A percentile compares a stretch with the other conserved stretches of the same genome.
Evolutionary conservation across 768 basidiomycete species (phyloP).

Genomic region (Inosperma sp.): DNA sequence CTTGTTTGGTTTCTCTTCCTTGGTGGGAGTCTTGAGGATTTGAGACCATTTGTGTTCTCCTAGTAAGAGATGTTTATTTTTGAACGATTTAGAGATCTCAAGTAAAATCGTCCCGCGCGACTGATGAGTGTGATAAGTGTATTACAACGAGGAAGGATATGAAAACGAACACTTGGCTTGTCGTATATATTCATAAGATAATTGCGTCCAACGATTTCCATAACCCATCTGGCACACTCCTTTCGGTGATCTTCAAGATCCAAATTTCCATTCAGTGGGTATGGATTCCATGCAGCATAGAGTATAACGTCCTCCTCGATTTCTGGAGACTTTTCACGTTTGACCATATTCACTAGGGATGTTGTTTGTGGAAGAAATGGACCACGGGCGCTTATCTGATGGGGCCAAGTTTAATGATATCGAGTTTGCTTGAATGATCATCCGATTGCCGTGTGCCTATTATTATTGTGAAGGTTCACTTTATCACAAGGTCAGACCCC

Average conservation of each 20-base stretch:
- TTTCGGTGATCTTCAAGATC: constrained; percentile 37
- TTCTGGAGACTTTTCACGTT: constrained; percentile 37
- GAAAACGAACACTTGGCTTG: constrained; percentile 41
- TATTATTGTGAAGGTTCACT: too few species aligned
- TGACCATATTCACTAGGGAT: constrained; percentile 30
- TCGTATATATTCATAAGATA: constrained; percentile 42
- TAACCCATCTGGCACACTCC: constrained; percentile 45
- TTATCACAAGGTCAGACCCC: too few species aligned
- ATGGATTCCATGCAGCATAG: constrained; percentile 45
- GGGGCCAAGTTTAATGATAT: too few species aligned
- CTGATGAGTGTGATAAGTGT: constrained; percentile 19
- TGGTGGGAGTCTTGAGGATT: constrained; percentile 37
- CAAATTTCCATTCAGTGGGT: constrained; percentile 47
- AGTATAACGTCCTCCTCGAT: constrained; percentile 44
- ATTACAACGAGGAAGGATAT: background rate
- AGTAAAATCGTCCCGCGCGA: constrained; percentile 44
- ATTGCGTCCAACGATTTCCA: constrained; percentile 36
- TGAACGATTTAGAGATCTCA: constrained; percentile 39
- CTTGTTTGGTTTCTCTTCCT: constrained; percentile 34
- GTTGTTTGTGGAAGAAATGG: constrained; percentile 1
- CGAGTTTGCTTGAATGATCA: too few species aligned
- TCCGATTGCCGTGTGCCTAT: too few species aligned
- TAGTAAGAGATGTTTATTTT: constrained; percentile 34
- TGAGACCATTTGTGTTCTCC: constrained; percentile 51
- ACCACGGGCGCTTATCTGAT: too few species aligned